Base-by-base conservation (phyloP, 2,329 filamentous ascomycete species). In the Fusarium compactum region DNA sequence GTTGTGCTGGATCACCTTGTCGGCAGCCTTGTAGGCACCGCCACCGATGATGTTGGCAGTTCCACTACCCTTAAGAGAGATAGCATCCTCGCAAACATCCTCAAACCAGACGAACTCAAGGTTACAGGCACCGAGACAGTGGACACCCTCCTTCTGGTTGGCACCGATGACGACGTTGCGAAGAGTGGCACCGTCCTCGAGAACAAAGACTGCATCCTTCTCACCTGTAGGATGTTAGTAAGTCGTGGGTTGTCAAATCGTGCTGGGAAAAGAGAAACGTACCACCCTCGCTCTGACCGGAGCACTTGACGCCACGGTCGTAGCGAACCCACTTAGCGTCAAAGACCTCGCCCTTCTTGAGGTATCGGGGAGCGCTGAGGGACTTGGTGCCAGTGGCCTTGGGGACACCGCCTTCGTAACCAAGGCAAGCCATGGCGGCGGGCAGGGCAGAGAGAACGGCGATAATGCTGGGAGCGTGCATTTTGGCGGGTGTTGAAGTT, bases 1-100 rank as follows among this genome's bases (percentile, higher is more conserved):
- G 58, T 85, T 84, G 74, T 84, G 82, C 76, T 85, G 83, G 53
- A 85, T 76, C 9, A 85, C 73, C 77, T 85, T 85, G 70, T 85
- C 83, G 1, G 70, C 56, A n/a, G 82, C 83, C 41, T 82, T 76
- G 51, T 80, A 81, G 2, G 83, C 83, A 57, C 83, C 83, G 16
- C 83, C 83, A 22, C 81, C 82, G 32, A 78, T 79, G 58, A 84
- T 82, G 73, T 78, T 80, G 46, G 81, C 76, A 9, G 62, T 65
- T 11, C 77, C 77, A 46, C 79, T 77, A 20, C 65, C 65, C 43
- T 62, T 60, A 24, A 67, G 38, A 15, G 62, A 30, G 43, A 67
- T 67, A 20, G 65, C 65, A 40, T 74, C 72, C 66, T 84, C 82
- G 64, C 82, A 84, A 52, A 84, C 82, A 40, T 83, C 80, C 66